Conservation (phyloP, 129 eudicot genomes). For the Glebionis coronaria region DNA sequence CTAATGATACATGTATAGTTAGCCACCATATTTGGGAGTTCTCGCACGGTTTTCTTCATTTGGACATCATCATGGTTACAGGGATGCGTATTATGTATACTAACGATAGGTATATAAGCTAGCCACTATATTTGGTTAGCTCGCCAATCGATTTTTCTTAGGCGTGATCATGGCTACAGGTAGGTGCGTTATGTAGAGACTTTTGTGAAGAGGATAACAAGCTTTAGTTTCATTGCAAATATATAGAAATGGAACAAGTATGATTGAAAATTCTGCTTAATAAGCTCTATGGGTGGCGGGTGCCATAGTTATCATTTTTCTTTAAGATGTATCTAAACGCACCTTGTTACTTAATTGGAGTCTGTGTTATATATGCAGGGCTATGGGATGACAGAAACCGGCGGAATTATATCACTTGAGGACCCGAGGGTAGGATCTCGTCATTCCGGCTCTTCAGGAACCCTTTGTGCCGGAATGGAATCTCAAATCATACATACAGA, state of each 20-base stretch:
- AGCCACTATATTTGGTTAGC: background rate
- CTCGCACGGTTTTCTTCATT: background rate
- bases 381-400: slow-evolving; percentile 48
- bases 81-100: no score
- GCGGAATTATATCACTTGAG: slow-evolving; percentile 65
- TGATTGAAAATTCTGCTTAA: no score
- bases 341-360: background rate
- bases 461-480: slow-evolving; percentile 64
- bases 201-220: no score
- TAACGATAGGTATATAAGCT: background rate
- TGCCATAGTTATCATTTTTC: no score
- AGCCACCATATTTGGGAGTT: background rate
- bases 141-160: no score
- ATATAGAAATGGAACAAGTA: no score
- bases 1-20: background rate
- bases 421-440: slow-evolving; percentile 35
- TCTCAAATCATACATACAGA: slow-evolving; percentile 59
- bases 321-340: no score
- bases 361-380: slow-evolving; percentile 27
- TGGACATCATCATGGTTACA: background rate
- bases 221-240: no score
- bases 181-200: background rate
- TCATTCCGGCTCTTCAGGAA: slow-evolving; percentile 61
- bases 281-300: no score
- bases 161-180: background rate